Base-by-base conservation (phyloP, 2,329 filamentous ascomycete genomes). In the Pseudocercospora ulei region DNA sequence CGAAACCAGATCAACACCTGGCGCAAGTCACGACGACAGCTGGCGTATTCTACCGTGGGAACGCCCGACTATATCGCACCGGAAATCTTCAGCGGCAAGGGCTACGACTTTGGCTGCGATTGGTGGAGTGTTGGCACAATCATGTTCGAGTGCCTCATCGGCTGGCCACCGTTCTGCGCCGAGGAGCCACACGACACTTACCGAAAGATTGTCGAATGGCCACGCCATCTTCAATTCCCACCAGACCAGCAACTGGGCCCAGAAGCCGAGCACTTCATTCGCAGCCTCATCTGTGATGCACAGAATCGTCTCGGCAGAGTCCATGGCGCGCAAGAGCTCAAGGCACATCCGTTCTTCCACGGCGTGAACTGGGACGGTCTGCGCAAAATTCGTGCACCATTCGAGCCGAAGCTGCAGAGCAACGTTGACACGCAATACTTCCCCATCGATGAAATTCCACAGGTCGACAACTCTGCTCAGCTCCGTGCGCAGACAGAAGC, bases 111-210 rank as follows among this genome's bases (percentile, higher is more conserved):
- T 57, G 81, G 92, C 60, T 98, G 90, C 62, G 90, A 98, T 69
- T 98, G 90, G 90, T 98, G 90, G 90, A 93, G 84, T 13, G 74
- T 98, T 34, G 90, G 90, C 37, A 95, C 90, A 28, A 98, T 98
- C 66, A 96, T 98, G 90, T 98, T 96, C 56, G 90, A 98, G 65
- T 98, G 90, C 63, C 72, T 98, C 52, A 86, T 98, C 46, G 90
- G 90, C 55, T 98, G 90, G 90, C 90, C 90, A 39, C 90, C 90
- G 18, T 98, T 98, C 74, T 98, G 90, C 62, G 88, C 90, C 12
- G 90, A 98, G 62, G 88, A 96, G 60, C 83, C 86, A 44, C 88
- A 93, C 59, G 90, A 96, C 62, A 96, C 90, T 1, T 98, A 98
- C 66, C 81, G 88, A 52, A 98, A 98, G 73, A 98, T 98, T 62